A percentile compares a stretch with the other conserved stretches of the same genome.
Evolutionary conservation across 1,284 basidiomycete genomes (phyloP).

Genomic region (Ceratobasidium papillatum): DNA sequence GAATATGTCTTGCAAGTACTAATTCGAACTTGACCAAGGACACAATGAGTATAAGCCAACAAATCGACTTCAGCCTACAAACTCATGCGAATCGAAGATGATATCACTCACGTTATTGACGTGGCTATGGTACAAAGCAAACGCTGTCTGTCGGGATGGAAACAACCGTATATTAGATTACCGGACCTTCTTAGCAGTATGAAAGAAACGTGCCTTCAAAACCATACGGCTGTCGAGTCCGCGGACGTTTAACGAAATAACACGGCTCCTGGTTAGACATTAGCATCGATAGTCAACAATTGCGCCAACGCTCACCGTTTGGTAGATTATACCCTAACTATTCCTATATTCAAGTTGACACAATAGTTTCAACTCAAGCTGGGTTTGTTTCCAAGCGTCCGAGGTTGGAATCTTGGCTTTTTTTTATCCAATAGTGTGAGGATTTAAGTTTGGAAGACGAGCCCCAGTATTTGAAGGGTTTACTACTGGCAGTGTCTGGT

Average conservation of each 20-base stretch:
- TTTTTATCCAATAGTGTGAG: background rate
- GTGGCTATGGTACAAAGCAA: background rate
- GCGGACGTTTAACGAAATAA: background rate
- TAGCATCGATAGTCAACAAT: background rate
- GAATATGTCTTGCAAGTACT: background rate
- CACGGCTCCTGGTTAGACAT: background rate
- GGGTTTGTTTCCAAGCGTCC: too few relatives aligned
- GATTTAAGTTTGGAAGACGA: background rate
- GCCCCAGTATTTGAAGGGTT: background rate
- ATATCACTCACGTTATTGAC: background rate
- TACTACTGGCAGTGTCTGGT: too few relatives aligned
- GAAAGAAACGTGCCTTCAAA: constrained; percentile 14
- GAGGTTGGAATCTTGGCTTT: background rate
- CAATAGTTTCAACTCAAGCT: background rate
- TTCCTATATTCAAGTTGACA: background rate
- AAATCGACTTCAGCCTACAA: background rate
- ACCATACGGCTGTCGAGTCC: background rate
- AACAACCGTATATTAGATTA: background rate
- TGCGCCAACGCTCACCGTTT: background rate
- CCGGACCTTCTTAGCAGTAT: background rate
- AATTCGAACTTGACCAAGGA: background rate
- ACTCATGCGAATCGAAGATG: background rate
- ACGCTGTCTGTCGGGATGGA: background rate
- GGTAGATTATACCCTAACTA: background rate
- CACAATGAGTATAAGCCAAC: background rate